A percentile compares a stretch with the other conserved stretches of the same genome.
These are phyloP conservation scores for Strigomonas culicis DNA, from an alignment of 208 protist species.

Conservation along the genomic window DNA sequence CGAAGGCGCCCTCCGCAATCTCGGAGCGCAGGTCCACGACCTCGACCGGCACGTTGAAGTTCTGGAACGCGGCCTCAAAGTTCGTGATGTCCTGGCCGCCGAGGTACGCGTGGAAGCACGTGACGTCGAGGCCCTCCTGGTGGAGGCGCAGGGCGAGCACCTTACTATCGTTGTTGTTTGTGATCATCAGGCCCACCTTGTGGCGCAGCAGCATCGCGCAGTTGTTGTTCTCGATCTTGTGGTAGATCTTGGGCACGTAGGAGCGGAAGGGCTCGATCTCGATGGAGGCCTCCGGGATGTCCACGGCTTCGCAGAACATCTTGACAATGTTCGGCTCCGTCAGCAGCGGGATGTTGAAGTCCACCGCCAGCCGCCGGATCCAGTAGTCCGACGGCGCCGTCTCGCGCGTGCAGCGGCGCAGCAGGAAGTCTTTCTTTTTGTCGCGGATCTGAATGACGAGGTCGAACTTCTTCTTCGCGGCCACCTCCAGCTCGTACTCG, in stretches of 20 bases:
- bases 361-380: slow-evolving; percentile 86
- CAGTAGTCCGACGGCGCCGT: slow-evolving; percentile 79
- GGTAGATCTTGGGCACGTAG: slow-evolving; percentile 87
- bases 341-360: slow-evolving; percentile 88
- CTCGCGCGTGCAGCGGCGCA: slow-evolving; percentile 65
- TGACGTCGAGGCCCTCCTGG: slow-evolving; percentile 75
- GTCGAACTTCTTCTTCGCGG: slow-evolving; percentile 66
- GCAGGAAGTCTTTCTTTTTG: slow-evolving; percentile 78
- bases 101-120: slow-evolving; percentile 90
- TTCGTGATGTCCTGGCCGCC: slow-evolving; percentile 76
- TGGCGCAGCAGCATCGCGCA: slow-evolving; percentile 82
- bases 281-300: slow-evolving; percentile 32
- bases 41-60: slow-evolving; percentile 71
- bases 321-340: slow-evolving; percentile 83
- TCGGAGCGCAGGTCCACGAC: slow-evolving; percentile 88
- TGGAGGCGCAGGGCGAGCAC: slow-evolving; percentile 76
- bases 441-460: slow-evolving; percentile 89
- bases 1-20: slow-evolving; percentile 81
- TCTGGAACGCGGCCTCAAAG: slow-evolving; percentile 72
- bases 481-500: slow-evolving; percentile 54
- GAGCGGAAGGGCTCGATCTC: slow-evolving; percentile 82
- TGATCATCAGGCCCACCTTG: slow-evolving; percentile 90
- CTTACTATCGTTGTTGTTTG: slow-evolving; percentile 87
- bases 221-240: slow-evolving; percentile 89
- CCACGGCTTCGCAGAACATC: slow-evolving; percentile 70